Conservation (phyloP, 257 asterid species). For the Capsicum chinense region DNA sequence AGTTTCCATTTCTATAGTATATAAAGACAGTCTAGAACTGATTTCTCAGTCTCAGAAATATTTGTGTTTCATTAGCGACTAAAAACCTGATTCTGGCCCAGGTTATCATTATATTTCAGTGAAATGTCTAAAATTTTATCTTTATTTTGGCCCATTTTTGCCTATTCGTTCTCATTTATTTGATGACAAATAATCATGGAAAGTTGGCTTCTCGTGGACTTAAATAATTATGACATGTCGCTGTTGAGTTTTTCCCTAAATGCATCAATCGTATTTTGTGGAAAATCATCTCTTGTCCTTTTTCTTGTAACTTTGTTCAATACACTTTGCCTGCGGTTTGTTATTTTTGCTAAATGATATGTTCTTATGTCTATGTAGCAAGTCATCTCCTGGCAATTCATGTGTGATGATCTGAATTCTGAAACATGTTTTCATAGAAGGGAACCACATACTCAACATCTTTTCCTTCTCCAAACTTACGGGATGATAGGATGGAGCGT, state of each 20-base stretch:
- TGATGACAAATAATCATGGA: background rate
- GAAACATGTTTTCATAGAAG: conserved; percentile 81
- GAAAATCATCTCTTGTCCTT: background rate
- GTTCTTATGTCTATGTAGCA: background rate
- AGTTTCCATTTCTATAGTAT: conserved; percentile 25
- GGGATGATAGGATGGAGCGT: conserved; percentile 99
- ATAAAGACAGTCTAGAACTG: background rate
- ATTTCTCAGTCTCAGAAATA: background rate
- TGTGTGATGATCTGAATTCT: conserved; percentile 68
- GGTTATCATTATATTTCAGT: background rate
- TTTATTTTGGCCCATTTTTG: background rate
- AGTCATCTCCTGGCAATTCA: conserved; percentile 70
- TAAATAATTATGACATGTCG: background rate
- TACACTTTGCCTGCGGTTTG: background rate
- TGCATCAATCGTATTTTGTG: background rate
- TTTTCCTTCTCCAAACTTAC: conserved; percentile 93
- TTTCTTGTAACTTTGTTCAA: background rate
- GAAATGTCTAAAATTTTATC: background rate
- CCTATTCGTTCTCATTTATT: background rate
- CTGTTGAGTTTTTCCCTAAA: background rate
- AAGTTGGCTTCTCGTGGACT: background rate
- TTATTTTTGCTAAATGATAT: background rate
- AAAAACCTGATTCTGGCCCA: background rate
- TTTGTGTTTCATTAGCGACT: background rate
- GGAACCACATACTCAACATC: conserved; percentile 71